phyloP scores from a whole-genome alignment of 148 eudicot species.

The Gaultheria prostrata region DNA sequence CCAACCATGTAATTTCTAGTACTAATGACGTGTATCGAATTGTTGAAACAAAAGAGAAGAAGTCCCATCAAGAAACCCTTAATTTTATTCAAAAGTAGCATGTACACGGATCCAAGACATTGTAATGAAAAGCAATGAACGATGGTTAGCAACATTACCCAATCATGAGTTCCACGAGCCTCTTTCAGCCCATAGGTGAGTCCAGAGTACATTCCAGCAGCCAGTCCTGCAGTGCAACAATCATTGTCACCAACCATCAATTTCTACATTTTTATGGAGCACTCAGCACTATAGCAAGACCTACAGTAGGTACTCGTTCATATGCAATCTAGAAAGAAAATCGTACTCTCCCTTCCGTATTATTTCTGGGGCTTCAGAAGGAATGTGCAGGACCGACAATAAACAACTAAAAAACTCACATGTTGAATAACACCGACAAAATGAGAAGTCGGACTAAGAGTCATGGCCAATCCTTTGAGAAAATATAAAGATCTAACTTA shows the following conservation, averaged over 20 bases:
- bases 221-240: conserved; percentile 50
- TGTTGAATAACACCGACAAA: background rate
- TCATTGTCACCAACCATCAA: background rate
- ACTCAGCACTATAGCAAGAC: background rate
- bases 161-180: conserved; percentile 93
- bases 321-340: background rate
- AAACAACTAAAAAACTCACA: background rate
- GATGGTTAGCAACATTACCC: conserved; percentile 43
- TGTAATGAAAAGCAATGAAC: background rate
- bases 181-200: conserved; percentile 92
- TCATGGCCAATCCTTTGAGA: background rate
- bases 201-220: conserved; percentile 91
- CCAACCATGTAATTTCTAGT: background rate
- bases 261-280: background rate
- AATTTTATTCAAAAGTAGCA: background rate
- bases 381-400: background rate
- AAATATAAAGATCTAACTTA: background rate
- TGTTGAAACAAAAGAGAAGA: background rate
- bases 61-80: background rate
- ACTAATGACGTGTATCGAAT: background rate
- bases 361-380: background rate
- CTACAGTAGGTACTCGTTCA: background rate
- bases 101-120: background rate
- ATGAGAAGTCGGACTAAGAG: background rate
- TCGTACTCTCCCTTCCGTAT: no score